phyloP scores from a whole-genome alignment of 208 protist genomes.

The Leishmania tarentolae region DNA sequence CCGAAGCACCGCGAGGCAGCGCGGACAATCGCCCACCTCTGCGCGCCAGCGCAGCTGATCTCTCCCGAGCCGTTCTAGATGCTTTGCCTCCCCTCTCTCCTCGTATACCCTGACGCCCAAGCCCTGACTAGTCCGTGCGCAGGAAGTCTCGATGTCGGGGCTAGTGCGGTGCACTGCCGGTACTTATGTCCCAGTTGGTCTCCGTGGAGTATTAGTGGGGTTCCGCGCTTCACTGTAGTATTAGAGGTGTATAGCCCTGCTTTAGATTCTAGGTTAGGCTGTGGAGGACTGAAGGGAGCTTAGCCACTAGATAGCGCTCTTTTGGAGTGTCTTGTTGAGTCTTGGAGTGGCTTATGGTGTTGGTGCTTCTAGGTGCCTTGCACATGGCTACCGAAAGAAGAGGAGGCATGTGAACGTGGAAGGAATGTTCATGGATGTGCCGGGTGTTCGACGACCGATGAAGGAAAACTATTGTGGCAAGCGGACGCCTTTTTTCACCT shows the following conservation, averaged over 20 bases:
- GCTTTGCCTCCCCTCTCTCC: not conserved
- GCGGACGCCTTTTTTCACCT: not conserved
- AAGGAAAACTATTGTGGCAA: not conserved
- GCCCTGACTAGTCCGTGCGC: no score
- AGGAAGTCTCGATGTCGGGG: no score
- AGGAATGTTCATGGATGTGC: not conserved
- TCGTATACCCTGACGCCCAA: no score
- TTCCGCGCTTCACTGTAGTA: not conserved
- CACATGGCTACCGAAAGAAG: not conserved
- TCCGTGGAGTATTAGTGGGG: not conserved
- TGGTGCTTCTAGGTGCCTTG: not conserved
- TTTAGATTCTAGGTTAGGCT: not conserved
- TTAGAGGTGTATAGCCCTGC: not conserved
- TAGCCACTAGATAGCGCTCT: not conserved
- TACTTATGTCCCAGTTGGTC: not conserved
- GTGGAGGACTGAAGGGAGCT: not conserved
- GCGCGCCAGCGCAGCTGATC: conserved; percentile 29
- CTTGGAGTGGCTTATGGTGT: not conserved
- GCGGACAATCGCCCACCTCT: conserved; percentile 11
- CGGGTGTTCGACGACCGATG: not conserved
- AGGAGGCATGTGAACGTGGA: not conserved
- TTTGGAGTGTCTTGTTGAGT: not conserved
- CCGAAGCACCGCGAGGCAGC: conserved; percentile 32
- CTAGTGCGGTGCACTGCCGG: not conserved
- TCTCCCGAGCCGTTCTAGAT: conserved; percentile 6